Base-by-base conservation (phyloP, 73 alveolate species). In the Breviolum minutum region DNA sequence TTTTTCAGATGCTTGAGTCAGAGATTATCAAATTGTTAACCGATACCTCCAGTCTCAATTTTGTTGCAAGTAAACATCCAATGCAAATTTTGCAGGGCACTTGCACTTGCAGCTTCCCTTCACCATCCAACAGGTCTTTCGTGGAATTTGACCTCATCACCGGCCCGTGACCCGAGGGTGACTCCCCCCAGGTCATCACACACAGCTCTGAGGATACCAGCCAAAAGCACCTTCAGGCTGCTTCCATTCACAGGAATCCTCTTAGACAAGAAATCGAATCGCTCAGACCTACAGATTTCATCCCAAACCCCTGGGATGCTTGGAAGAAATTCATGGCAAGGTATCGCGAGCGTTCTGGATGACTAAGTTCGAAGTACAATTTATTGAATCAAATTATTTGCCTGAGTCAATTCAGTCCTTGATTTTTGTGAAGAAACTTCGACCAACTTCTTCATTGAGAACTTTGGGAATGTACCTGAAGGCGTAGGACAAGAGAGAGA, bases 111-210 rank as follows among this genome's bases (percentile, higher is more conserved):
- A 90, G 63, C 54, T 66, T 12, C 69, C 96, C 74, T 40, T 73
- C 63, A 90, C 96, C 96, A 90, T 69, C 96, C 96, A 90, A 63
- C 96, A 69, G 63, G 96, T 90, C 87, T 90, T 90, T n/a, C 96
- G 96, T 22, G 96, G 96, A 40, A 90, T 90, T 62, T 90, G 95
- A 63, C 95, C 95, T 87, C 20, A 70, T 19, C 17, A 68, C 77
- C 24, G 77, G 24, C 77, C n/a, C n/a, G 0, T 17, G 8, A 14
- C 1, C 82, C 77, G 29, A n/a, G n/a, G n/a, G n/a, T n/a, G 26
- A 69, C 26, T 20, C 19, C 77, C 13, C 84, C 83, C n/a, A 73
- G 26, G 48, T 73, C 26, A 7, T 7, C 82, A 19, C 7, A 2
- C 2, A 26, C 17, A 13, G 19, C 48, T 30, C 30, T 32, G 40